phyloP scores from a whole-genome alignment of 2,329 filamentous ascomycete genomes.

The Ramularia endophylla region DNA sequence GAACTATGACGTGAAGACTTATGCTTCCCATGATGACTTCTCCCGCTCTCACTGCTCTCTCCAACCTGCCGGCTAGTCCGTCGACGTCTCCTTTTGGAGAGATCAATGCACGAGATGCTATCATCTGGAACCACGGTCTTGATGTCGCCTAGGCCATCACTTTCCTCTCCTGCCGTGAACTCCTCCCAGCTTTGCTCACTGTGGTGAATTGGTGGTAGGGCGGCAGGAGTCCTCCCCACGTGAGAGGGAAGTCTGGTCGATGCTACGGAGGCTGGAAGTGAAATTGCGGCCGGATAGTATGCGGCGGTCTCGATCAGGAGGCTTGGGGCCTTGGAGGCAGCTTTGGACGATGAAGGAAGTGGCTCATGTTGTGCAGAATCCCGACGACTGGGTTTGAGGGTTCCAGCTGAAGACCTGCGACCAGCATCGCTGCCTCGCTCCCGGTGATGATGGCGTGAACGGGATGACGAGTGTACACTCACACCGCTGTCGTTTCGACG shows the following conservation, averaged over 20 bases:
- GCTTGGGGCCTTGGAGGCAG: constrained; percentile 11
- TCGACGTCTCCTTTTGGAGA: constrained; percentile 4
- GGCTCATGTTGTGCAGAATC: constrained; percentile 9
- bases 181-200: constrained; percentile 18
- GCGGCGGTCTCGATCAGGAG: constrained; percentile 9
- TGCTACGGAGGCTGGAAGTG: constrained; percentile 13
- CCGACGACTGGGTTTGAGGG: constrained; percentile 22
- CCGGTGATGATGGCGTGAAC: too few species aligned
- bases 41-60: constrained; percentile 10
- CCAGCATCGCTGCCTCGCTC: constrained; percentile 12
- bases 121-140: constrained; percentile 45
- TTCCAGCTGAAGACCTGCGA: constrained; percentile 23
- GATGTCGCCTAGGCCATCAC: constrained; percentile 36
- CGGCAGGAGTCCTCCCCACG: too few species aligned
- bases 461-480: too few species aligned
- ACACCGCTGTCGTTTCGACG: constrained; percentile 27
- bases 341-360: constrained; percentile 5
- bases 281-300: constrained; percentile 23
- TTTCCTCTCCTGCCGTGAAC: constrained; percentile 22
- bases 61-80: constrained; percentile 3
- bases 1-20: neutral
- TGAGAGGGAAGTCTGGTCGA: too few species aligned
- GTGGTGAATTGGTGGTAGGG: constrained; percentile 3
- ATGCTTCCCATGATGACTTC: constrained; percentile 9
- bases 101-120: constrained; percentile 39